These are phyloP conservation scores for Venturia nashicola DNA, from an alignment of 2,329 filamentous ascomycete species.

Conservation along the genomic window DNA sequence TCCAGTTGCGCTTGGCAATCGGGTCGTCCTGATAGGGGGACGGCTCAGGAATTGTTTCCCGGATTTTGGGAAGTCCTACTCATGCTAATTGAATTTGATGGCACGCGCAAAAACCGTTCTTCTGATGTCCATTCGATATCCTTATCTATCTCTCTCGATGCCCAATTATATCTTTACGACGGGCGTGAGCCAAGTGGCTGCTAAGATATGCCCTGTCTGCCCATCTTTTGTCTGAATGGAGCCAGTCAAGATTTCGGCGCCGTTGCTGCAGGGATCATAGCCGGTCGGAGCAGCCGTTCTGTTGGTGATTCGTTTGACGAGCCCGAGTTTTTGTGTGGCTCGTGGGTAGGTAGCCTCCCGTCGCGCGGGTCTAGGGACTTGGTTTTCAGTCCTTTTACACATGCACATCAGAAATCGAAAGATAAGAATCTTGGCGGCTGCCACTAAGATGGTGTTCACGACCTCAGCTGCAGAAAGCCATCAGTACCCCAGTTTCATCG, in stretches of 20 bases:
- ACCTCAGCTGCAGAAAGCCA: not conserved
- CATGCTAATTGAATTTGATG: not conserved
- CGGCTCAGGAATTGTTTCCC: not conserved
- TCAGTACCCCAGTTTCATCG: not conserved
- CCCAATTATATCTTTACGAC: not conserved
- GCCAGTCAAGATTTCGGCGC: not conserved
- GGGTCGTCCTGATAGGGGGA: not conserved
- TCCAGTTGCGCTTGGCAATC: not conserved
- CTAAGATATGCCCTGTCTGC: not conserved
- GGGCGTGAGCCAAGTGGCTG: not conserved
- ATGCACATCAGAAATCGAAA: constrained; percentile 4
- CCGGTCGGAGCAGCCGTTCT: not conserved
- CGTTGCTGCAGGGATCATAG: not conserved
- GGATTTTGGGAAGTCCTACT: not conserved
- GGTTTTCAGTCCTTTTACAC: not conserved
- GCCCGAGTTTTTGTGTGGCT: not conserved
- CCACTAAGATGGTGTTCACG: not conserved
- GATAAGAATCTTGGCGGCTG: constrained; percentile 2
- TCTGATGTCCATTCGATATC: not conserved
- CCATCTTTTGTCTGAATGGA: not conserved
- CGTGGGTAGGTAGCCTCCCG: not conserved
- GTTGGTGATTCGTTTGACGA: not conserved
- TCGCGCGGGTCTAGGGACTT: not conserved
- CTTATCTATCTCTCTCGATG: not conserved
- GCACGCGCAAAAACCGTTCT: not conserved